Percentiles rank a stretch among this genome's conserved stretches.
phyloP scores from a whole-genome alignment of 352 stramenopile species.

The Pythium biforme region DNA sequence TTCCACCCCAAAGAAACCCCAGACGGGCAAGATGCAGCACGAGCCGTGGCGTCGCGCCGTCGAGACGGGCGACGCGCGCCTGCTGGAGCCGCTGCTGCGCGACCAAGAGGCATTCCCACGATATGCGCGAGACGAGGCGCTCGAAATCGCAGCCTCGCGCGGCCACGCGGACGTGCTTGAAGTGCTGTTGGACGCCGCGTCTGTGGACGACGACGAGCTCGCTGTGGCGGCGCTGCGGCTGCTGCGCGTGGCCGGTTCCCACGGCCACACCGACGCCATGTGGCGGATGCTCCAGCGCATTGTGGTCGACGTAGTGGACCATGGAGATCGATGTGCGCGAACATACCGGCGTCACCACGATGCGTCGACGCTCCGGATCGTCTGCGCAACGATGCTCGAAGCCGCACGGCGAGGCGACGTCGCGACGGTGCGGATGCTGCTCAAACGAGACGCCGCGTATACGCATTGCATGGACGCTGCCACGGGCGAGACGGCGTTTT shows the following conservation, averaged over 20 bases:
- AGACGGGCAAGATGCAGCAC: not conserved
- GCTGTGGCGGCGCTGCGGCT: not conserved
- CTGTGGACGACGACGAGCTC: not conserved
- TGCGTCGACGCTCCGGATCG: not conserved
- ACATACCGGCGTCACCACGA: too few species aligned
- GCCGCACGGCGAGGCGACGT: slow-evolving; percentile 3
- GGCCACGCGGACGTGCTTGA: not conserved
- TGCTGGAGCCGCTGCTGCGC: not conserved
- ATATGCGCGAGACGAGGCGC: not conserved
- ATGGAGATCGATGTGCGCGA: too few species aligned
- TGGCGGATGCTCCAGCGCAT: slow-evolving; percentile 6
- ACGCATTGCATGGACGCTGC: slow-evolving; percentile 1
- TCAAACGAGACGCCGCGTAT: not conserved
- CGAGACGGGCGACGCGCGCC: not conserved
- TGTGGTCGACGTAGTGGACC: not conserved
- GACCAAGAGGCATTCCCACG: not conserved
- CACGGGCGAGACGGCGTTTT: slow-evolving; percentile 14
- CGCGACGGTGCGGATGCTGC: not conserved
- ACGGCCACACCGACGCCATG: not conserved
- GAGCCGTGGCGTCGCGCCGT: not conserved
- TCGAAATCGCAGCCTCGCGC: slow-evolving; percentile 3
- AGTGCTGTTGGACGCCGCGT: slow-evolving; percentile 2
- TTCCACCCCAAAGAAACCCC: not conserved
- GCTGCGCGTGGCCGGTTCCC: not conserved
- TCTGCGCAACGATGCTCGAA: not conserved